Base-by-base conservation (phyloP, 2,329 filamentous ascomycete genomes). In the Aspergillus tubingensis region DNA sequence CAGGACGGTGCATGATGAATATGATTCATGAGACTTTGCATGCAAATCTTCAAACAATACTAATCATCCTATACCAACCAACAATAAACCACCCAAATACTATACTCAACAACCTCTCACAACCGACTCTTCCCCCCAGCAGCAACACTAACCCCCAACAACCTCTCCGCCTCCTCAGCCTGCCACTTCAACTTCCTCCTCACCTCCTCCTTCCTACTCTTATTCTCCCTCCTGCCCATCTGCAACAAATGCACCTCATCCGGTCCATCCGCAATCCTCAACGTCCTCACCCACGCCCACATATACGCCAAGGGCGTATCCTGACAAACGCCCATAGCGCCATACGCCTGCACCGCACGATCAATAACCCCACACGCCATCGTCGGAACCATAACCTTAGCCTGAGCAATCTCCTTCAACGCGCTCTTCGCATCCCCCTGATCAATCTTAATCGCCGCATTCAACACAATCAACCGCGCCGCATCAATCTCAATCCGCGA, bases 391-490 rank as follows among this genome's bases (percentile, higher is more conserved):
- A 96, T 85, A 0, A 98, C 89, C 83, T 99, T 99, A 66, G 95
- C 94, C 80, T 97, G 86, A 25, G 93, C 94, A 68, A 99, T 99
- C 77, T 98, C 92, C 76, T 90, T 92, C 62, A 97, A 85, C 0
- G 94, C 92, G 66, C 88, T 86, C 82, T 98, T 98, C 68, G 95
- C 91, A 67, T 94, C 90, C 19, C 88, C 85, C 67, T 91, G 85
- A 79, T 99, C 95, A 81, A 99, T 98, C 80, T 91, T 92, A 77
- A 96, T 90, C 62, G 95, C 95, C 1, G 95, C 95, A 78, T 98
- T 97, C 65, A 97, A 87, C 7, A 98, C 95, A 43, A 95, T 80
- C 10, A 99, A 85, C 38, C 95, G 90, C 0, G 94, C 91, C 1
- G 93, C 87, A 76, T 98, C 94, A 72, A 99, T 96, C 74, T 98